Conservation (phyloP, 108 stramenopile species). For the Fistulifera pelliculosa region DNA sequence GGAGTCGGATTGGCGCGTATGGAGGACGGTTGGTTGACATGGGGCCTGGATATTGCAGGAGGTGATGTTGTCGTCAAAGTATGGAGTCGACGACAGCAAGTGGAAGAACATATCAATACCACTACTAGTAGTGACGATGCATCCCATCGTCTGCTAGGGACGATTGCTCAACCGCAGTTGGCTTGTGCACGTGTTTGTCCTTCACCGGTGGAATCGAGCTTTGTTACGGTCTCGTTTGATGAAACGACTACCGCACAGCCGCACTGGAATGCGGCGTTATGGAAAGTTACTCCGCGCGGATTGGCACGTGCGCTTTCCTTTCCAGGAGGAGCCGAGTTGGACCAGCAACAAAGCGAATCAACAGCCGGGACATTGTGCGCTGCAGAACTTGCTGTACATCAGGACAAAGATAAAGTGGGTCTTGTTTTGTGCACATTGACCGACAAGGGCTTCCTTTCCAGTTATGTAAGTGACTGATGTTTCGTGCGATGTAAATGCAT, state of each 20-base stretch:
- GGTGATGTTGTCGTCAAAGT: constrained; percentile 49
- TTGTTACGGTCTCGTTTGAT: constrained; percentile 25
- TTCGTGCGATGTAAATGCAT: too few relatives aligned
- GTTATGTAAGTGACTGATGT: constrained; percentile 25
- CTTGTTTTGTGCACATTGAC: constrained; percentile 39
- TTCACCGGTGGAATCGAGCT: constrained; percentile 14
- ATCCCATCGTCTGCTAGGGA: constrained; percentile 20
- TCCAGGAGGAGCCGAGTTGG: constrained; percentile 15
- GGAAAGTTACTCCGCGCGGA: constrained; percentile 16
- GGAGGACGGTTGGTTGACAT: constrained; percentile 44
- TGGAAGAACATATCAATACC: constrained; percentile 5
- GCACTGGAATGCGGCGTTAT: constrained; percentile 55
- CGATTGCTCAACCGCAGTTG: constrained; percentile 19
- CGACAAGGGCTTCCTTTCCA: constrained; percentile 33
- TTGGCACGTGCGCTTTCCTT: constrained; percentile 19
- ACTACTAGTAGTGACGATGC: too few relatives aligned
- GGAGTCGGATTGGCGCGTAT: constrained; percentile 57
- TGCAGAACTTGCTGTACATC: constrained; percentile 28
- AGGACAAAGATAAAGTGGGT: too few relatives aligned
- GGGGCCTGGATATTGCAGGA: constrained; percentile 49
- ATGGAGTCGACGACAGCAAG: constrained; percentile 42
- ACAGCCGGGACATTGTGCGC: constrained; percentile 28
- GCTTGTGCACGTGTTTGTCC: constrained; percentile 42
- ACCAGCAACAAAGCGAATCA: constrained; percentile 7
- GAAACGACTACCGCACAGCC: background rate